Evolutionary conservation across 805 yeast species (phyloP), one percentile per base, ranked within the genome.

Genomic region (Scheffersomyces ergatensis): DNA sequence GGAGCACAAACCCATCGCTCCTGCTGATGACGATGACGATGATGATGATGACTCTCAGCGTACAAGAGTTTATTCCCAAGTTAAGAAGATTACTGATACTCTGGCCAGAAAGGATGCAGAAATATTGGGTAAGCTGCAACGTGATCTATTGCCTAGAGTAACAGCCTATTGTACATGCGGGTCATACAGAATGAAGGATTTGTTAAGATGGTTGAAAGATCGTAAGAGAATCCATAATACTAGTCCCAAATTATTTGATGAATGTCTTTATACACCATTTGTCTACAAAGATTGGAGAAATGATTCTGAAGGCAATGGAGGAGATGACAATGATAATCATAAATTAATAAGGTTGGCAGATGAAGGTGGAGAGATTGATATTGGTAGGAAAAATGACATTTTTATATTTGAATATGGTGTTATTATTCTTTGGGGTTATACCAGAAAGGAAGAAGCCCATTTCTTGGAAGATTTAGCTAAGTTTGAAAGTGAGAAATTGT

Each of bases 131-230:
- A 93, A 90, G 59, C 80, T 81, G 47, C 92, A 85, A 53, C 69
- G 98, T 45, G 85, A 85, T 25, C 65, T 89, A 46, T 72, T 93
- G 41, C 98, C 99, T 3, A 71, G 99, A 46, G 97, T 90, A 1
- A 92, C 98, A 0, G 96, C 97, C 2, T 93, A 89, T 58, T 92
- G 98, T 64, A 92, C 98, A 0, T 89, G 97, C 20, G 90, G 97
- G 23, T 81, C 93, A 18, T 93, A 90, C 57, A 80, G 80, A 49
- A 87, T 93, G 95, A 79, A 85, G 51, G 97, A 89, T 37, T 67
- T 93, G 31, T 72, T 85, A 36, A 71, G 92, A 53, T 92, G 96
- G 90, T 65, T 93, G 38, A 82, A 84, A 53, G 93, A 88, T 37
- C 75, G 89, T 17, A 85, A 80, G 56, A 67, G 85, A 45, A 68